A percentile compares a stretch with the other conserved stretches of the same genome.
These are phyloP conservation scores for Umbilicus rupestris DNA, from an alignment of 164 flowering plant genomes.

Conservation along the genomic window DNA sequence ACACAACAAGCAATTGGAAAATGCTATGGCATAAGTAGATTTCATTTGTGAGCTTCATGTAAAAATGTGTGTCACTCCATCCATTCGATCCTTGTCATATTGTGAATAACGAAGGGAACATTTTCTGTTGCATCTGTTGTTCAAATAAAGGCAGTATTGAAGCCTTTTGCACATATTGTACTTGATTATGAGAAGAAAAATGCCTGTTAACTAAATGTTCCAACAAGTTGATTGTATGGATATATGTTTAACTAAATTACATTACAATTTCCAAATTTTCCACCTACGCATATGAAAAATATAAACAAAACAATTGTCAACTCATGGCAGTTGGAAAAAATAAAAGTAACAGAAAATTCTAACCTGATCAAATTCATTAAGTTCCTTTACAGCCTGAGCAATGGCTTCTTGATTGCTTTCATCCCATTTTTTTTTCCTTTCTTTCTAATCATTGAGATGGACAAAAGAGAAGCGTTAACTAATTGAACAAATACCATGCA, in stretches of 20 bases:
- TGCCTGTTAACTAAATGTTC: no score
- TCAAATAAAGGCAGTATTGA: not conserved
- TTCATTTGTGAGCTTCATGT: not conserved
- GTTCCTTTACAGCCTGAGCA: constrained; percentile 67
- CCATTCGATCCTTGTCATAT: no score
- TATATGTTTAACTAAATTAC: no score
- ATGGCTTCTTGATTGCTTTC: constrained; percentile 84
- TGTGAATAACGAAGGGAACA: no score
- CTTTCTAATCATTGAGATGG: constrained; percentile 36
- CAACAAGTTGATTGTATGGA: no score
- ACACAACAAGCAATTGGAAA: not conserved
- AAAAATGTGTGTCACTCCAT: no score
- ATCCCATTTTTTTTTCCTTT: constrained; percentile 90
- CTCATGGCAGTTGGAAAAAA: not conserved
- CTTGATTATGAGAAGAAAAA: no score
- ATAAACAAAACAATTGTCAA: no score
- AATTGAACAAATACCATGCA: not conserved
- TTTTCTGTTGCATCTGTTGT: not conserved
- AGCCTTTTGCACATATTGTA: not conserved
- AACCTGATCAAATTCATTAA: constrained; percentile 89
- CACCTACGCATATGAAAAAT: no score
- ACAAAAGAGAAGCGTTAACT: constrained; percentile 1
- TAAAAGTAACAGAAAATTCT: not conserved
- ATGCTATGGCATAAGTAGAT: not conserved
- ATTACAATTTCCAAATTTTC: no score